Evolutionary conservation across 805 yeast species (phyloP).

Genomic region (Priceomyces melissophilus): DNA sequence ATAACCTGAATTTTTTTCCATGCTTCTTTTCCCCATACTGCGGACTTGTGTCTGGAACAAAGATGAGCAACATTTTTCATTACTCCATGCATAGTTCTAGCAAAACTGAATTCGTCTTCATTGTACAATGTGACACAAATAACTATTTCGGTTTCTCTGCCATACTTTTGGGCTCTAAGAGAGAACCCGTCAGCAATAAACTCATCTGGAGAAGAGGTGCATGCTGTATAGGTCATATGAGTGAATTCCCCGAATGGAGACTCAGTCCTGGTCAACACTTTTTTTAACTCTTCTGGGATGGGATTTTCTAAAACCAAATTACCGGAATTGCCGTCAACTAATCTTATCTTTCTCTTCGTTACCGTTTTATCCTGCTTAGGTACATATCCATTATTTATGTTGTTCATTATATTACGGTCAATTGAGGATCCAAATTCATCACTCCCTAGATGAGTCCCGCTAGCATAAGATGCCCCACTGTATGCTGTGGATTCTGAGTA

Average conservation of each 20-base stretch:
- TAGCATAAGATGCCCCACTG: constrained; percentile 26
- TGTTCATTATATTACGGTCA: constrained; percentile 46
- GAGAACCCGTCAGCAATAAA: constrained; percentile 79
- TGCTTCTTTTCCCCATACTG: constrained; percentile 93
- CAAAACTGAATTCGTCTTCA: constrained; percentile 85
- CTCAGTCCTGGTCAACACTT: constrained; percentile 81
- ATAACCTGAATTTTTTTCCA: constrained; percentile 96
- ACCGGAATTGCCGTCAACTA: constrained; percentile 61
- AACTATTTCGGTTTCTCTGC: constrained; percentile 88
- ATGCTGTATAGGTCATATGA: constrained; percentile 96
- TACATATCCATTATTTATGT: constrained; percentile 35
- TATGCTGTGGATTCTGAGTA: constrained; percentile 36
- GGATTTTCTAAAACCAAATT: constrained; percentile 91
- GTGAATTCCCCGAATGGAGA: constrained; percentile 81
- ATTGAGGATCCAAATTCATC: constrained; percentile 45
- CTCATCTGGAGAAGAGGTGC: constrained; percentile 89
- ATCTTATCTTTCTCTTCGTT: constrained; percentile 68
- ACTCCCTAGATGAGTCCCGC: constrained; percentile 18
- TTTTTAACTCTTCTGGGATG: constrained; percentile 81
- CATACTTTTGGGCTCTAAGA: constrained; percentile 77
- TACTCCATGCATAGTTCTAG: constrained; percentile 92
- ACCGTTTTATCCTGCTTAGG: constrained; percentile 68
- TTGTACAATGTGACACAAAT: constrained; percentile 97
- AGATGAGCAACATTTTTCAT: constrained; percentile 89
- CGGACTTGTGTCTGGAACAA: constrained; percentile 73